phyloP scores from a whole-genome alignment of 2,329 filamentous ascomycete genomes.

The Arthrobotrys entomopaga region DNA sequence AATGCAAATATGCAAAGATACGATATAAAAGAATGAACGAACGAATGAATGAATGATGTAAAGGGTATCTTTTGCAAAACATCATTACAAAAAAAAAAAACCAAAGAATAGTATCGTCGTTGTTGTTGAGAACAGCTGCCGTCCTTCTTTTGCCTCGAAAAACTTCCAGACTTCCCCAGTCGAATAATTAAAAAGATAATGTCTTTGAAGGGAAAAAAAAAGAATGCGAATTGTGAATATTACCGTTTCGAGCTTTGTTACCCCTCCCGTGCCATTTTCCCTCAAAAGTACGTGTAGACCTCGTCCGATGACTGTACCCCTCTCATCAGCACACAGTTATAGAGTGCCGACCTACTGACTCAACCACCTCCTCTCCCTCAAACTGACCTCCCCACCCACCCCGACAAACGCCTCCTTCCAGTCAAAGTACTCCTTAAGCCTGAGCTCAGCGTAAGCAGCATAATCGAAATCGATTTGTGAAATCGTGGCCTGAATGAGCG shows the following conservation, averaged over 20 bases:
- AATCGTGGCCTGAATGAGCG: constrained; percentile 91
- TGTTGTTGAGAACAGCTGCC: constrained; percentile 53
- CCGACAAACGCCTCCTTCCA: constrained; percentile 70
- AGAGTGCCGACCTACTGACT: constrained; percentile 42
- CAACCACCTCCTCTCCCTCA: constrained; percentile 52
- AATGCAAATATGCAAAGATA: too few relatives aligned
- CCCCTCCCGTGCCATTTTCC: too few relatives aligned
- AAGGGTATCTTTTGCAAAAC: constrained; percentile 41
- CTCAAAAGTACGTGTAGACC: background rate
- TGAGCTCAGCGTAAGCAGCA: constrained; percentile 83
- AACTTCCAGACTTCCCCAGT: constrained; percentile 42
- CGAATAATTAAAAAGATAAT: background rate
- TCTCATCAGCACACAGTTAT: background rate
- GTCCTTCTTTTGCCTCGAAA: too few relatives aligned
- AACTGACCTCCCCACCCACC: constrained; percentile 17
- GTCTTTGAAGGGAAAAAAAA: constrained; percentile 17
- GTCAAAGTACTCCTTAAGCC: constrained; percentile 90
- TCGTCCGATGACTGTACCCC: background rate
- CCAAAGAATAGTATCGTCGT: constrained; percentile 24
- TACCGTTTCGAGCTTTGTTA: too few relatives aligned
- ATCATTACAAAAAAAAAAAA: too few relatives aligned
- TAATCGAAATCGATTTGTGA: constrained; percentile 98
- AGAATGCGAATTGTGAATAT: background rate
- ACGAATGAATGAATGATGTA: constrained; percentile 1
- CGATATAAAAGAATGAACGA: too few relatives aligned